Evolutionary conservation across 768 basidiomycete genomes (phyloP), one percentile per base, ranked within the genome.

Genomic region (Boletus reticuloceps): DNA sequence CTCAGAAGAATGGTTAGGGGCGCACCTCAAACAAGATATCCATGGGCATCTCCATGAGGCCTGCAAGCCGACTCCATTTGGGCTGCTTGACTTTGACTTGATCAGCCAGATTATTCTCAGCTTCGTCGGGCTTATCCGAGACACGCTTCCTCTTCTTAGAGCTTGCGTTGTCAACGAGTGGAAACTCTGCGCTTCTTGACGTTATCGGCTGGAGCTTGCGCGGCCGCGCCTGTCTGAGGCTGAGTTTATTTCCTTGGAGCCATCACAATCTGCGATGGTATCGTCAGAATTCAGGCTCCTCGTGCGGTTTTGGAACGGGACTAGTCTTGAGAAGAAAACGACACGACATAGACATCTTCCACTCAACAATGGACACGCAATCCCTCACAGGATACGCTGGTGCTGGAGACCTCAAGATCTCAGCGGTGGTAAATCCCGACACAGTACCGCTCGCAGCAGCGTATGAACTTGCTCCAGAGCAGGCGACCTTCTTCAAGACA

Each of bases 11-110:
- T 31, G 19, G 41, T 64, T 20, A 72, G 71, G 61, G 66, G 64
- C 68, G 31, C 41, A 69, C 70, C 64, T 72, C 70, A 42, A 74
- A 74, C 34, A 72, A 61, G 52, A 72, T 56, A 51, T 72, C 70
- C 62, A 72, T 62, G 38, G 70, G 70, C 58, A 72, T 54, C 34
- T 70, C 65, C 72, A 73, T 69, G 63, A 72, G 64, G 63, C 59
- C 64, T 0, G 72, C 69, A 11, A 71, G 68, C 45, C 66, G 71
- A 31, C 58, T 19, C 62, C 69, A 56, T 47, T 17, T 66, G 1
- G 47, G 54, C 46, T 22, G 58, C 62, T 60, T 73, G 12, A 43
- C 31, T 32, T 50, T 67, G 16, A 25, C 17, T 44, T 49, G 60
- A 53, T 55, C 53, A 9, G 38, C 48, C 36, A 54, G 59, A 22